Conservation (phyloP, 179 eudicot genomes). For the Drosera spatulata region DNA sequence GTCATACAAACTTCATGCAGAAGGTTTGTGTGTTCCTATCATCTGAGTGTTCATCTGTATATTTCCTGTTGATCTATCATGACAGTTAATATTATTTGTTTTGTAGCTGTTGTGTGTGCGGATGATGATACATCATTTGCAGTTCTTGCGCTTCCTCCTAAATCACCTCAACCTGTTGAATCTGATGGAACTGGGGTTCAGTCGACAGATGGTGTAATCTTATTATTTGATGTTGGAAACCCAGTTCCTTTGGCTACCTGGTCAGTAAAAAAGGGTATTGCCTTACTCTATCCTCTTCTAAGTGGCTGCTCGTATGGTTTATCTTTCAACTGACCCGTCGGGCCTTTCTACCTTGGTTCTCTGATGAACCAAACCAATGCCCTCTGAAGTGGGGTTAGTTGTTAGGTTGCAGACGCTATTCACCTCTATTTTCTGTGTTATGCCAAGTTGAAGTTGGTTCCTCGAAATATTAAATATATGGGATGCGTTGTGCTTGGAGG, state of each 20-base stretch:
- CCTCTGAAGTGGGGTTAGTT: too few relatives aligned
- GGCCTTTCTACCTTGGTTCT: too few relatives aligned
- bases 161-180: conserved; percentile 14
- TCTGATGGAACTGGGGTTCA: conserved; percentile 17
- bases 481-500: too few relatives aligned
- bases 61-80: neutral
- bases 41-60: neutral
- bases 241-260: conserved; percentile 75
- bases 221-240: conserved; percentile 47
- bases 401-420: too few relatives aligned
- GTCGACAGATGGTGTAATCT: conserved; percentile 40
- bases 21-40: conserved; percentile 34
- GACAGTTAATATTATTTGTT: conserved; percentile 7
- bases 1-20: conserved; percentile 62
- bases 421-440: too few relatives aligned
- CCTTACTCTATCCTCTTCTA: too few relatives aligned
- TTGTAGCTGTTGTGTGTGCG: conserved; percentile 70
- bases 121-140: conserved; percentile 54
- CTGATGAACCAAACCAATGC: too few relatives aligned
- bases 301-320: too few relatives aligned
- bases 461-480: too few relatives aligned
- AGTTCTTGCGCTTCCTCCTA: conserved; percentile 51
- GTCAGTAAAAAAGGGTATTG: conserved; percentile 54
- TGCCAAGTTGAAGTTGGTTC: too few relatives aligned
- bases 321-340: too few relatives aligned